phyloP scores from a whole-genome alignment of 2,329 filamentous ascomycete genomes.

The Nothomitra cinnamomea region DNA sequence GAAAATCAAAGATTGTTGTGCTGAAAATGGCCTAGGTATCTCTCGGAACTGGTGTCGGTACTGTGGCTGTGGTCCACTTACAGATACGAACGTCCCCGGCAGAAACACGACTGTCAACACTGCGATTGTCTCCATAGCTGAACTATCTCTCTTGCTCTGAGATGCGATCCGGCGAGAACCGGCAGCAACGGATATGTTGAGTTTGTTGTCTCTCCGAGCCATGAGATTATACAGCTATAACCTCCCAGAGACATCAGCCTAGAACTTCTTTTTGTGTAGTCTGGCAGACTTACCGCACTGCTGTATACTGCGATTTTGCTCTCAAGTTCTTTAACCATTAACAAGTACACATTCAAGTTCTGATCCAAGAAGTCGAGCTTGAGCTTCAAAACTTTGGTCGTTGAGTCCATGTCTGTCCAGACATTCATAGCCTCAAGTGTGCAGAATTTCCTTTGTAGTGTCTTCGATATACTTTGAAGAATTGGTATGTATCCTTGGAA shows the following conservation, averaged over 20 bases:
- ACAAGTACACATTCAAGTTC: too few species aligned
- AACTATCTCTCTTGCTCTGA: not conserved
- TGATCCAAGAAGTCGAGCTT: not conserved
- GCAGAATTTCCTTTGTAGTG: not conserved
- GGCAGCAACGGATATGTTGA: not conserved
- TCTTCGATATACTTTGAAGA: not conserved
- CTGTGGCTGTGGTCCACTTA: not conserved
- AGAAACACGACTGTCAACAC: not conserved
- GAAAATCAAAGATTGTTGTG: not conserved
- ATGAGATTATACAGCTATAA: not conserved
- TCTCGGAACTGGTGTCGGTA: slow-evolving; percentile 48
- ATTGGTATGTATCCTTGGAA: not conserved
- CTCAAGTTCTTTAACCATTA: too few species aligned
- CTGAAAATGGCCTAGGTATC: slow-evolving; percentile 27
- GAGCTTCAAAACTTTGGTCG: too few species aligned
- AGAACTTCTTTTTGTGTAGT: not conserved
- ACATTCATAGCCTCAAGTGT: not conserved
- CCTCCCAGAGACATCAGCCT: not conserved
- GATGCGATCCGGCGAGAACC: not conserved
- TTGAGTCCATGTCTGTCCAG: too few species aligned
- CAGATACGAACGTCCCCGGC: not conserved
- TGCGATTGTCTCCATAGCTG: not conserved
- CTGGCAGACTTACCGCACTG: not conserved
- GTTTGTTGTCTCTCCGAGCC: not conserved
- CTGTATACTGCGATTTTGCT: not conserved